These are phyloP conservation scores for Marchantia polymorpha DNA, from an alignment of 225 moss, liverwort and hornwort genomes.

Conservation along the genomic window DNA sequence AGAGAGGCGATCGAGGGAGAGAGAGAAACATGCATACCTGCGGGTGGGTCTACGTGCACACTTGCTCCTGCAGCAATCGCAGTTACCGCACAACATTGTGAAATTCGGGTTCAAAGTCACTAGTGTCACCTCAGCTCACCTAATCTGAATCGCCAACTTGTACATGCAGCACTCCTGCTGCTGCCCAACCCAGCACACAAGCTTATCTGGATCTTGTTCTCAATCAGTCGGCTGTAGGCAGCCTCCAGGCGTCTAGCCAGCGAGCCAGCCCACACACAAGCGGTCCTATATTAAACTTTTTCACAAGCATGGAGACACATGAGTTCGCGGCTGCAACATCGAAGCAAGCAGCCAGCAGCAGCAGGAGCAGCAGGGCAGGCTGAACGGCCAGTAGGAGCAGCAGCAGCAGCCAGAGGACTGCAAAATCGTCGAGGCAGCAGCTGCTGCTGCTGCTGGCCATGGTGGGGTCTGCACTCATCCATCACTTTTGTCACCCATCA, in stretches of 20 bases:
- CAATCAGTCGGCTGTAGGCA: slow-evolving; percentile 9
- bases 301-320: background rate
- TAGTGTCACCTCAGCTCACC: background rate
- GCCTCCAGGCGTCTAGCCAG: background rate
- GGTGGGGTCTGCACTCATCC: slow-evolving; percentile 13
- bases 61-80: slow-evolving; percentile 4
- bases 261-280: background rate
- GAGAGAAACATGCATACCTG: slow-evolving; percentile 5
- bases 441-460: background rate
- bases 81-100: background rate
- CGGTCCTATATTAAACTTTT: background rate
- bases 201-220: slow-evolving; percentile 3
- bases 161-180: slow-evolving; percentile 2
- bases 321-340: slow-evolving; percentile 3
- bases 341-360: slow-evolving; percentile 5
- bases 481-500: slow-evolving; percentile 10
- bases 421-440: slow-evolving; percentile 3
- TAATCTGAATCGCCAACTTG: slow-evolving; percentile 6
- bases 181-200: background rate
- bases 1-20: background rate
- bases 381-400: background rate
- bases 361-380: background rate
- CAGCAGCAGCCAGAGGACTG: slow-evolving; percentile 3
- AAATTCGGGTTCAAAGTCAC: slow-evolving; percentile 1
- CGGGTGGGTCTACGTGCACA: slow-evolving; percentile 10